Evolutionary conservation across 2,329 filamentous ascomycete genomes (phyloP).

Genomic region (Stromatinia cepivora): DNA sequence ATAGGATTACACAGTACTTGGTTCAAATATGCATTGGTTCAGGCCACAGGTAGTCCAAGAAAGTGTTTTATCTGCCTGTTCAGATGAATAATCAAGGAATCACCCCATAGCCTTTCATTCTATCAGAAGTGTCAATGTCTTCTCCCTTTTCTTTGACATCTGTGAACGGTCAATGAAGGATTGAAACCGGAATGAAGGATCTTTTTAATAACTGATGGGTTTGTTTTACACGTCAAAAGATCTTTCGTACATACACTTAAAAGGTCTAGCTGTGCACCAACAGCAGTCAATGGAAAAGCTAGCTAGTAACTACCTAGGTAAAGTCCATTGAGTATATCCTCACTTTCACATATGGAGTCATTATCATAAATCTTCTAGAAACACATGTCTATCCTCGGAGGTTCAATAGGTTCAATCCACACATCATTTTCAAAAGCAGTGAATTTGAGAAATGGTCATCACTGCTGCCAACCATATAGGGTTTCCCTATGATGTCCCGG

Average conservation of each 20-base stretch:
- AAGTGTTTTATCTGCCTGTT: background rate
- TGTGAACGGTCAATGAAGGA: background rate
- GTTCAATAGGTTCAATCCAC: background rate
- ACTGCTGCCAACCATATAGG: background rate
- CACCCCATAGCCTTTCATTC: background rate
- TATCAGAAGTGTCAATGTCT: background rate
- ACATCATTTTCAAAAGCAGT: background rate
- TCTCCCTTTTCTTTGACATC: too few relatives aligned
- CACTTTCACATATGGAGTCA: too few relatives aligned
- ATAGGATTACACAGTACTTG: background rate
- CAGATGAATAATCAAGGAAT: background rate
- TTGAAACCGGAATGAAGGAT: background rate
- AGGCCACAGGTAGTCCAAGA: too few relatives aligned
- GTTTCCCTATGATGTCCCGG: background rate
- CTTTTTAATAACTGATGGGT: background rate
- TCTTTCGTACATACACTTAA: too few relatives aligned
- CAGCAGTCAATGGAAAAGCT: background rate
- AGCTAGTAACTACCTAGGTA: too few relatives aligned
- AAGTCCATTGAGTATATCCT: background rate
- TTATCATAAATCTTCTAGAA: background rate
- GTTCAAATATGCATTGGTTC: background rate
- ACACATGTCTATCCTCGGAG: background rate
- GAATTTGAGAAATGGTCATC: background rate
- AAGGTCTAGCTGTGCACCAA: background rate
- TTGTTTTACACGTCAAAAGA: background rate